A percentile compares a stretch with the other conserved stretches of the same genome.
phyloP scores from a whole-genome alignment of 2,329 filamentous ascomycete genomes.

The Penicillium janthinellum region DNA sequence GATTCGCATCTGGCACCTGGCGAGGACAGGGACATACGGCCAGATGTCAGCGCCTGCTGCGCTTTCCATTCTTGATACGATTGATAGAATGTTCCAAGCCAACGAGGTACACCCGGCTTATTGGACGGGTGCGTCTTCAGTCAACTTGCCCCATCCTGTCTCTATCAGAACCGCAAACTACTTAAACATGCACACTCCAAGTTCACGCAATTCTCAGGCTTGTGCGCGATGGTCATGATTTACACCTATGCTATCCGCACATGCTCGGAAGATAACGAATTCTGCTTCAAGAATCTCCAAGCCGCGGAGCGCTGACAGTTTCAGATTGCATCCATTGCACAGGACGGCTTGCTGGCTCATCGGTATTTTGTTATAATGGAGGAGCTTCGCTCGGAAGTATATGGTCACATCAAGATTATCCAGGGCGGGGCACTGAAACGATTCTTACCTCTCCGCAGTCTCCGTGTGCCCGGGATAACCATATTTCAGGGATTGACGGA shows the following conservation, averaged over 20 bases:
- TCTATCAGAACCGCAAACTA: not conserved
- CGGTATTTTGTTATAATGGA: not conserved
- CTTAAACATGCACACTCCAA: not conserved
- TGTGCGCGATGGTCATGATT: not conserved
- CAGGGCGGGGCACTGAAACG: not conserved
- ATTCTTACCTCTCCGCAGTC: not conserved
- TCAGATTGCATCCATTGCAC: not conserved
- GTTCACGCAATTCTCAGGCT: not conserved
- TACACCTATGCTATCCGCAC: not conserved
- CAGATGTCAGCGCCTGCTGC: not conserved
- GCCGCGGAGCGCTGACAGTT: not conserved
- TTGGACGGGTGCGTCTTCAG: not conserved
- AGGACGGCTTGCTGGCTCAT: not conserved
- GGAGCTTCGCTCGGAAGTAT: not conserved
- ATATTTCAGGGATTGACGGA: not conserved
- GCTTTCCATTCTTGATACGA: not conserved
- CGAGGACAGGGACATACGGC: not conserved
- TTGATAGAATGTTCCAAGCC: not conserved
- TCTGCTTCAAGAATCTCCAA: not conserved
- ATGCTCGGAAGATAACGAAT: not conserved
- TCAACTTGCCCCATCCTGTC: not conserved
- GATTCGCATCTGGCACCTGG: not conserved
- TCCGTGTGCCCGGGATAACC: not conserved
- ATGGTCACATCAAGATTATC: not conserved
- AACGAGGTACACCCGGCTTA: not conserved